Conservation (phyloP, 495 filamentous ascomycete genomes). For the Penicillium bovifimosum region DNA sequence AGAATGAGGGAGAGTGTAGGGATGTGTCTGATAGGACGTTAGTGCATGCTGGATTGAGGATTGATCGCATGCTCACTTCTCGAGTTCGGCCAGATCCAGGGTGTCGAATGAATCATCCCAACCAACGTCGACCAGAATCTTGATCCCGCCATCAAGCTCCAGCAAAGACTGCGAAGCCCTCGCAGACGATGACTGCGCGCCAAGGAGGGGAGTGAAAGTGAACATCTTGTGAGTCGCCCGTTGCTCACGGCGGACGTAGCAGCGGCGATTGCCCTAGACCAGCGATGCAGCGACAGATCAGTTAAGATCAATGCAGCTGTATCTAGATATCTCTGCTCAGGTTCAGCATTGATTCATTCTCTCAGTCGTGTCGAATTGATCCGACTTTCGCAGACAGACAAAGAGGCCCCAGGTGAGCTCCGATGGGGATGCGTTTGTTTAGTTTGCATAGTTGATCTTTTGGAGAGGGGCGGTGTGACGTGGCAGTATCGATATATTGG, state of each 20-base stretch:
- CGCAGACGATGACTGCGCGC: slow-evolving; percentile 75
- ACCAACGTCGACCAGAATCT: slow-evolving; percentile 88
- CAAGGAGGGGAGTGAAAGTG: slow-evolving; percentile 86
- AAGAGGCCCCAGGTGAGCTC: background rate
- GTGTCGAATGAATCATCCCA: slow-evolving; percentile 91
- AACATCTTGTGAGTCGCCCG: slow-evolving; percentile 60
- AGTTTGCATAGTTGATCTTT: background rate
- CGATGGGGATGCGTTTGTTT: background rate
- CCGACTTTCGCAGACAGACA: background rate
- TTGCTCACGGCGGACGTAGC: slow-evolving; percentile 5
- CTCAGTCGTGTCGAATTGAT: background rate
- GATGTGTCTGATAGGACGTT: slow-evolving; percentile 57
- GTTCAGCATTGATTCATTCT: background rate
- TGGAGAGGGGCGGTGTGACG: background rate
- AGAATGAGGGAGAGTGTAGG: slow-evolving; percentile 91
- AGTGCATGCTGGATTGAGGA: slow-evolving; percentile 7
- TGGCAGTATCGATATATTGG: background rate
- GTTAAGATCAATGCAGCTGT: background rate
- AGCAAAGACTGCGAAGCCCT: slow-evolving; percentile 88
- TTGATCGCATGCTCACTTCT: slow-evolving; percentile 59
- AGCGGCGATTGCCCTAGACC: background rate
- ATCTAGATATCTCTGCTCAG: background rate
- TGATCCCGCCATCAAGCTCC: slow-evolving; percentile 94
- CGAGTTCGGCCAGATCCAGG: slow-evolving; percentile 73
- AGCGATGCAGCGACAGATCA: background rate